Evolutionary conservation across 1,284 basidiomycete genomes (phyloP).

Genomic region (Testicularia cyperi): DNA sequence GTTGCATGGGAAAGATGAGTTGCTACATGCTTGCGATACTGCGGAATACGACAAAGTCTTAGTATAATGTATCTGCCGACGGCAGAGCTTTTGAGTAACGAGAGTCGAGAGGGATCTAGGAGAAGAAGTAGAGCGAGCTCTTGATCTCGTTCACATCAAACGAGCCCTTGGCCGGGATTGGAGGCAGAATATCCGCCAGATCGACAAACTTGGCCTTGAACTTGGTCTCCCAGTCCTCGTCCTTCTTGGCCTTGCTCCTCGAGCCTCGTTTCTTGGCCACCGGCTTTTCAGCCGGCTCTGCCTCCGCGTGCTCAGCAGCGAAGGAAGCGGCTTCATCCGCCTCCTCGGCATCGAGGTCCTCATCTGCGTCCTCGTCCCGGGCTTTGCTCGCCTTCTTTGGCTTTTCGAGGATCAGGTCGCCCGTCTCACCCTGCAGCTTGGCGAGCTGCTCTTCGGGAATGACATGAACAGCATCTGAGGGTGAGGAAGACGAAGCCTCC

Average conservation of each 20-base stretch:
- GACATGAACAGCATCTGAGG: slow-evolving; percentile 12
- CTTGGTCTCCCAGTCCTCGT: slow-evolving; percentile 20
- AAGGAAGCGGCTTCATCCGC: neutral
- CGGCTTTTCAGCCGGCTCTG: slow-evolving; percentile 3
- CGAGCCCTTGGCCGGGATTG: slow-evolving; percentile 79
- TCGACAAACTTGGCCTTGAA: slow-evolving; percentile 68
- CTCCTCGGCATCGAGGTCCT: slow-evolving; percentile 7
- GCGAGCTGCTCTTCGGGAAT: slow-evolving; percentile 27
- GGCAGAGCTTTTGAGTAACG: too few relatives aligned
- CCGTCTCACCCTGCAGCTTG: slow-evolving; percentile 16
- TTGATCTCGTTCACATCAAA: slow-evolving; percentile 82
- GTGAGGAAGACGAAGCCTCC: slow-evolving; percentile 1
- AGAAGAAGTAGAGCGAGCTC: slow-evolving; percentile 57
- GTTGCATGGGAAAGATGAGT: too few relatives aligned
- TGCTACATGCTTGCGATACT: too few relatives aligned
- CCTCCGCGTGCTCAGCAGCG: neutral
- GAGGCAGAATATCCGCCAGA: slow-evolving; percentile 76
- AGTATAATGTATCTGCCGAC: too few relatives aligned
- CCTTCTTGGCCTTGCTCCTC: slow-evolving; percentile 6
- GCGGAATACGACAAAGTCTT: too few relatives aligned
- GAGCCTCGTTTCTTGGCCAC: slow-evolving; percentile 3
- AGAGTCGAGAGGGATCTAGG: too few relatives aligned
- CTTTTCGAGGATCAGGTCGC: slow-evolving; percentile 15
- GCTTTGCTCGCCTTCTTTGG: slow-evolving; percentile 3
- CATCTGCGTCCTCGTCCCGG: slow-evolving; percentile 9